These are phyloP conservation scores for Oryza nivara DNA, from an alignment of 176 grass and related monocot species.

Conservation along the genomic window DNA sequence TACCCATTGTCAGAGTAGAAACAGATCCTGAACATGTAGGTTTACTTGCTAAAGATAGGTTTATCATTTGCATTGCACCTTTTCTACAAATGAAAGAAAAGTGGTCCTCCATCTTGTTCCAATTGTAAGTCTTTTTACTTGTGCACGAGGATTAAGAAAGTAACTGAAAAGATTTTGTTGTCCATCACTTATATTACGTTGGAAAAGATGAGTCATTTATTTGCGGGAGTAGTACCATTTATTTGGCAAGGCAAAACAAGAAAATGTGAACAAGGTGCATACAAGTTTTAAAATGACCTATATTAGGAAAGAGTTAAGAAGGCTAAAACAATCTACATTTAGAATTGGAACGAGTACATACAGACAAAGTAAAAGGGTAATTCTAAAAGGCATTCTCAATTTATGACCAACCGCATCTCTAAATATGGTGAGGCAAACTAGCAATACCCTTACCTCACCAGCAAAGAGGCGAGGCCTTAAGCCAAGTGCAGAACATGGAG, in stretches of 20 bases:
- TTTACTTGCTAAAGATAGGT: too few species aligned
- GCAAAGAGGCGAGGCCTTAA: slow-evolving; percentile 92
- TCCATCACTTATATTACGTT: too few species aligned
- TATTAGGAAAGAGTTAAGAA: not conserved
- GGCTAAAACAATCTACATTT: not conserved
- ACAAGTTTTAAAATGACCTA: not conserved
- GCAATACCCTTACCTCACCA: slow-evolving; percentile 52
- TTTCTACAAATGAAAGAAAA: too few species aligned
- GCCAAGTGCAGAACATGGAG: slow-evolving; percentile 98
- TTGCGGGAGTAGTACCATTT: too few species aligned
- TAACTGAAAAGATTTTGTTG: too few species aligned
- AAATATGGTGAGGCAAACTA: slow-evolving; percentile 3
- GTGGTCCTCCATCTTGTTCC: too few species aligned
- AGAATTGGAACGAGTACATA: not conserved
- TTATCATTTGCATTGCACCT: too few species aligned
- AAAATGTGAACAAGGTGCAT: not conserved
- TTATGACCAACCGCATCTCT: not conserved
- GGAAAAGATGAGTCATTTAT: too few species aligned
- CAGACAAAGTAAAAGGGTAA: not conserved
- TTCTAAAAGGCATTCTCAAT: slow-evolving; percentile 9
- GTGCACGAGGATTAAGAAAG: too few species aligned
- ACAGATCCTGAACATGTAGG: not conserved
- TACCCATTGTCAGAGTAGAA: not conserved
- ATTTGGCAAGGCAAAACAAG: not conserved
- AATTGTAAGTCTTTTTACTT: too few species aligned